Percentiles rank a stretch among this genome's conserved stretches.
These are phyloP conservation scores for Phylloporus sp. DNA, from an alignment of 768 basidiomycete species.

Conservation along the genomic window DNA sequence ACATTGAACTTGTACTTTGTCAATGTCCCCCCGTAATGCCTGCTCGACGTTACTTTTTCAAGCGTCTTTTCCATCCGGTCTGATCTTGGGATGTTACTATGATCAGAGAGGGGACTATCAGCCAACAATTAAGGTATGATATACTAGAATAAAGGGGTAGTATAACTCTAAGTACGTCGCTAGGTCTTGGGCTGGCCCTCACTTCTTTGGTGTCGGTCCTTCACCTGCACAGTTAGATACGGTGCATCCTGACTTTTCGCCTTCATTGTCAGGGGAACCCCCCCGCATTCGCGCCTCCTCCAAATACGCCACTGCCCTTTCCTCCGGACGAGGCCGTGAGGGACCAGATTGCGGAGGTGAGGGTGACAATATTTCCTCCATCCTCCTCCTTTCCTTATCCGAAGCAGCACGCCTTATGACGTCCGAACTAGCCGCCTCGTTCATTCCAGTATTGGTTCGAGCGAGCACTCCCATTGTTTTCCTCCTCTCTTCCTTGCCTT, in stretches of 20 bases:
- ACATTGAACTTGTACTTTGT: slow-evolving; percentile 87
- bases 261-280: background rate
- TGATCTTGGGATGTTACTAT: background rate
- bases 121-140: too few relatives aligned
- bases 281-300: slow-evolving; percentile 4
- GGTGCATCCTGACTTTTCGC: background rate
- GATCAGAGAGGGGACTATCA: too few relatives aligned
- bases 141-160: background rate
- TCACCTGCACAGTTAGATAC: background rate
- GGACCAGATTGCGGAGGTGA: slow-evolving; percentile 1
- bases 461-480: background rate
- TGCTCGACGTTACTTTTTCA: slow-evolving; percentile 71
- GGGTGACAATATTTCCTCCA: slow-evolving; percentile 23
- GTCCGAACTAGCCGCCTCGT: background rate
- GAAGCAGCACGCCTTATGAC: slow-evolving; percentile 14
- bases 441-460: background rate
- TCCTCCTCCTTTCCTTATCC: slow-evolving; percentile 24
- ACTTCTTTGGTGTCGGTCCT: too few relatives aligned
- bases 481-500: slow-evolving; percentile 15
- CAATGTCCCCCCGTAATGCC: slow-evolving; percentile 75
- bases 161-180: background rate
- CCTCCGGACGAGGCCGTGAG: slow-evolving; percentile 1
- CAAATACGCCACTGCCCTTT: background rate
- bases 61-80: slow-evolving; percentile 34
- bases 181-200: too few relatives aligned